Base-by-base conservation (phyloP, 2,329 filamentous ascomycete species). In the Botrytis pseudocinerea region DNA sequence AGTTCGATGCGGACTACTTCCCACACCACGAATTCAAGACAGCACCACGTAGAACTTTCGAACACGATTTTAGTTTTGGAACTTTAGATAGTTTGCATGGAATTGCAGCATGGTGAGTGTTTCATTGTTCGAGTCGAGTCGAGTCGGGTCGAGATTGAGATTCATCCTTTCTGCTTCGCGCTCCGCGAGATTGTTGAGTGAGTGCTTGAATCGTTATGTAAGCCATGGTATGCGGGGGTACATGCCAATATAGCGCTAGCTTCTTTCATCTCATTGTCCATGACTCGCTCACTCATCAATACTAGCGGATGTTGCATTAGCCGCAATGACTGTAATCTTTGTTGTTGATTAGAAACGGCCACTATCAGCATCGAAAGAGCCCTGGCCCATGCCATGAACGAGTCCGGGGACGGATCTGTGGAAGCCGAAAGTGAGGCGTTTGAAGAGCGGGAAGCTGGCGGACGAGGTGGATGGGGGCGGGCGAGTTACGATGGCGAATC, bases 331-430 rank as follows among this genome's bases (percentile, higher is more conserved):
- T 51, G 28, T 51, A 57, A 51, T 46, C 63, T 42, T 57, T 42
- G 48, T 42, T 42, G 38, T 57, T 69, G 46, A 57, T 54, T 68
- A 57, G 64, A 68, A 68, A 68, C 64, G 46, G 64, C 64, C 64
- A 69, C 65, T 59, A 69, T 57, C 38, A 48, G 51, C 12, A 57
- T 10, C 5, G 35, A 42, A 42, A 44, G 25, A 32, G 65, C 35
- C n/a, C 18, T 42, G 35, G 8, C n/a, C 48, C 48, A 69, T 42
- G n/a, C 51, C 51, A 28, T 6, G 16, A 57, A 18, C 9, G 6
- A 22, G n/a, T 42, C 48, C 51, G 48, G 65, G n/a, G 48, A 57
- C 35, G 48, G 65, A 69, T 25, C 10, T 42, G n/a, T 69, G 18
- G 18, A 42, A 57, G 48, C 65, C 48, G 65, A 44, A 69, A 32